These are phyloP conservation scores for Pseudogymnoascus sp. DNA, from an alignment of 2,329 filamentous ascomycete genomes.

Conservation along the genomic window DNA sequence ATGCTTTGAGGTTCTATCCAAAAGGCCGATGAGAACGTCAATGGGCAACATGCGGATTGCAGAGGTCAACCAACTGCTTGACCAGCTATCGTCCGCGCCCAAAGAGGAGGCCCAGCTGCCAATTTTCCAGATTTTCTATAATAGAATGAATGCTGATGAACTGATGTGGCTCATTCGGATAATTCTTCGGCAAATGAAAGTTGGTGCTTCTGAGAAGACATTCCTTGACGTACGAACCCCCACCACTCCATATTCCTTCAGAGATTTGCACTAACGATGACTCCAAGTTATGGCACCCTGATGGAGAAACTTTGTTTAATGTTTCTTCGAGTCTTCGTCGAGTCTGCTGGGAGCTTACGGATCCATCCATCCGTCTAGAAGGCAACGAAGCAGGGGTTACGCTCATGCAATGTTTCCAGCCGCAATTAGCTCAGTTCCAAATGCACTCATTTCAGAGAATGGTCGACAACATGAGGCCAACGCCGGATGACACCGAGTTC, in stretches of 20 bases:
- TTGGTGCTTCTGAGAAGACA: constrained; percentile 78
- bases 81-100: constrained; percentile 64
- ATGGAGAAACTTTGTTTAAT: constrained; percentile 71
- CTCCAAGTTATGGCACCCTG: constrained; percentile 63
- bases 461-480: constrained; percentile 57
- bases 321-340: constrained; percentile 83
- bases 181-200: constrained; percentile 68
- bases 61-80: constrained; percentile 80
- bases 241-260: no score
- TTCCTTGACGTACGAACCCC: constrained; percentile 51
- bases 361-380: constrained; percentile 64
- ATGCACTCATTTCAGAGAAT: constrained; percentile 74
- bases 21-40: constrained; percentile 66
- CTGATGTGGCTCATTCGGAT: constrained; percentile 92
- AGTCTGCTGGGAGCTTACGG: constrained; percentile 88
- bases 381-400: constrained; percentile 65
- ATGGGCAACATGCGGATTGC: constrained; percentile 75
- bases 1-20: constrained; percentile 79
- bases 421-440: constrained; percentile 88
- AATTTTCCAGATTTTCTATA: constrained; percentile 78
- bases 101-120: constrained; percentile 78
- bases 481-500: constrained; percentile 65
- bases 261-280: background rate
- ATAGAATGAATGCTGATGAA: constrained; percentile 86
- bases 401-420: constrained; percentile 93